Base-by-base conservation (phyloP, 495 filamentous ascomycete species). In the Penicillium coffeae region DNA sequence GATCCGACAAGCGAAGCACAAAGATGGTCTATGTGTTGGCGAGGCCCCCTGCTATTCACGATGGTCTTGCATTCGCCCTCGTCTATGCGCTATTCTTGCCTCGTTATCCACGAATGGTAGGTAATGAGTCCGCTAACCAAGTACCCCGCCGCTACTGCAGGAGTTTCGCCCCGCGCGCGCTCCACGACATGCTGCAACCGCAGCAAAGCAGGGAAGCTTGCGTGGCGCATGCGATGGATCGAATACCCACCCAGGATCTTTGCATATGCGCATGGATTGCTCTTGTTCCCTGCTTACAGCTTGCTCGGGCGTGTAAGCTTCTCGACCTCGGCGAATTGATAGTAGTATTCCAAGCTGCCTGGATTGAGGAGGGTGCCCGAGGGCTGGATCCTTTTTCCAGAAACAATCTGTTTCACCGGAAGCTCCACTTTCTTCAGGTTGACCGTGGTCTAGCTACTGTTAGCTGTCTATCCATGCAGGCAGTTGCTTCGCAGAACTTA, bases 401-500 rank as follows among this genome's bases (percentile, higher is more conserved):
- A 88, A 1, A 93, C 82, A 46, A 91, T 90, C 66, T 89, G 85
- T 72, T 90, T 93, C 19, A 93, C 85, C 2, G 88, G 87, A 8
- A 93, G 60, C 58, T 93, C 88, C 16, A 93, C 88, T 64, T 93
- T 93, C 62, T 91, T 93, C 15, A 86, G 61, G 63, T 91, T 93
- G 45, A 93, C 82, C 5, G 88, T 91, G 1, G 82, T 86, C 84
- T 30, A 30, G 25, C 4, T 4, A 5, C 10, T 30, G 25, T 30
- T 30, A 4, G 25, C 25, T 10, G 5, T 30, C 25, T 30, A 4
- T 30, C 5, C 4, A 4, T 30, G 25, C 5, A 4, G 4, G 25
- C 10, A 30, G 25, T 30, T 10, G 25, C 5, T 4, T 5, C 5
- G 25, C 4, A 30, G 10, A 4, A 30, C 85, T 59, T 70, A 89